Conservation (phyloP, 2,329 filamentous ascomycete species). For the Colletotrichum sp. region DNA sequence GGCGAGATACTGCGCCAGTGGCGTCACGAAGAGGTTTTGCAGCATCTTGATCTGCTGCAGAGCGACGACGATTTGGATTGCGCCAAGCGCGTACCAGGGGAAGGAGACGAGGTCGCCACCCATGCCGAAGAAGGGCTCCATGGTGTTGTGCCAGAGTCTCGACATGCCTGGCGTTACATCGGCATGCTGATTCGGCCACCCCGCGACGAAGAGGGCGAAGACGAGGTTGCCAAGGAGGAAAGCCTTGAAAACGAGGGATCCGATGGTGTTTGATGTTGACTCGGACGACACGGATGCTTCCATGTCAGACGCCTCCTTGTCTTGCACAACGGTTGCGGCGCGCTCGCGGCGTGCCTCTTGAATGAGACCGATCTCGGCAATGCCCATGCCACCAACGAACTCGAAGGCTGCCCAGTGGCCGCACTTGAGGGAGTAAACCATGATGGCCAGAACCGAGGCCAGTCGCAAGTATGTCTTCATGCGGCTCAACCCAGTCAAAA, state of each 20-base stretch:
- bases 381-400: slow-evolving; percentile 50
- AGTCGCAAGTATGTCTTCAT: slow-evolving; percentile 37
- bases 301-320: slow-evolving; percentile 20
- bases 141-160: slow-evolving; percentile 35
- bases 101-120: slow-evolving; percentile 35
- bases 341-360: slow-evolving; percentile 25
- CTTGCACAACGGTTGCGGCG: not conserved
- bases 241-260: slow-evolving; percentile 25
- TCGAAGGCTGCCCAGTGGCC: slow-evolving; percentile 49
- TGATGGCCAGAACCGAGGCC: slow-evolving; percentile 31
- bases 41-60: slow-evolving; percentile 34
- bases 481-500: slow-evolving; percentile 39
- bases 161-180: slow-evolving; percentile 37
- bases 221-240: slow-evolving; percentile 30
- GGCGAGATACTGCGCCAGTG: slow-evolving; percentile 59
- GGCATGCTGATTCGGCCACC: slow-evolving; percentile 44
- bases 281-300: not conserved
- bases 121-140: slow-evolving; percentile 34
- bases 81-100: slow-evolving; percentile 42
- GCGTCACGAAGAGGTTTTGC: slow-evolving; percentile 47
- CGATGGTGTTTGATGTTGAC: not conserved
- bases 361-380: slow-evolving; percentile 49
- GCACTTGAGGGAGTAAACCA: slow-evolving; percentile 41
- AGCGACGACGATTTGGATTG: slow-evolving; percentile 31
- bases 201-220: slow-evolving; percentile 38